A percentile compares a stretch with the other conserved stretches of the same genome.
These are phyloP conservation scores for Penicillium sp. DNA, from an alignment of 2,329 filamentous ascomycete species.

Conservation along the genomic window DNA sequence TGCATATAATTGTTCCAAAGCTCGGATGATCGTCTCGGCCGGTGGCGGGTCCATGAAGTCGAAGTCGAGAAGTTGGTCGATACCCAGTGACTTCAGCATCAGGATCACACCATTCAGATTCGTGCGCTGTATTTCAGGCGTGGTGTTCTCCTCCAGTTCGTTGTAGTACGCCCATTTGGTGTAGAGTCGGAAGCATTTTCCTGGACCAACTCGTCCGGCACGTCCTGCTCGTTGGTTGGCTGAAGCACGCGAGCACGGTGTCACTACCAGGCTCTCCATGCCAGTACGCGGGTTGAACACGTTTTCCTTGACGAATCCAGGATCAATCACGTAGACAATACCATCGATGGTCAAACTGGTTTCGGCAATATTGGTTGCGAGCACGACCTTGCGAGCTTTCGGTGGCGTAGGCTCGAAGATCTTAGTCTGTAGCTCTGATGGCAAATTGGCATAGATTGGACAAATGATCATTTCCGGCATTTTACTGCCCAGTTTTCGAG, in stretches of 20 bases:
- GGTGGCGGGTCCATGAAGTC: conserved; percentile 96
- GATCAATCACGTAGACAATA: conserved; percentile 94
- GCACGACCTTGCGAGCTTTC: conserved; percentile 83
- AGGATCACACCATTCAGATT: conserved; percentile 85
- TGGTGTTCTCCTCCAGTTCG: conserved; percentile 89
- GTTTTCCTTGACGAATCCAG: conserved; percentile 94
- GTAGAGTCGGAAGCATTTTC: conserved; percentile 91
- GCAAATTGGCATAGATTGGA: conserved; percentile 92
- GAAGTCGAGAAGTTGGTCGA: conserved; percentile 90
- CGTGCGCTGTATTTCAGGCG: conserved; percentile 89
- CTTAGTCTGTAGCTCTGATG: conserved; percentile 85
- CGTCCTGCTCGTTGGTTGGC: conserved; percentile 92
- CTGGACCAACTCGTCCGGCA: conserved; percentile 87
- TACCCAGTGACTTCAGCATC: conserved; percentile 84
- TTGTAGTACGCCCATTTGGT: conserved; percentile 94
- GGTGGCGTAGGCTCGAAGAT: conserved; percentile 94
- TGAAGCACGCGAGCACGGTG: conserved; percentile 87
- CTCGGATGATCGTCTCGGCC: conserved; percentile 84
- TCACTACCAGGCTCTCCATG: conserved; percentile 89
- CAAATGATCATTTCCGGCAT: conserved; percentile 86
- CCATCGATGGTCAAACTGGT: conserved; percentile 95
- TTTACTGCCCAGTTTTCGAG: conserved; percentile 80
- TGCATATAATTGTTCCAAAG: conserved; percentile 88
- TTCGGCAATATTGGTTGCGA: conserved; percentile 97
- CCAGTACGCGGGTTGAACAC: conserved; percentile 88